Conservation (phyloP, 306 rosid genomes). For the Cyclanthera cordifolia region DNA sequence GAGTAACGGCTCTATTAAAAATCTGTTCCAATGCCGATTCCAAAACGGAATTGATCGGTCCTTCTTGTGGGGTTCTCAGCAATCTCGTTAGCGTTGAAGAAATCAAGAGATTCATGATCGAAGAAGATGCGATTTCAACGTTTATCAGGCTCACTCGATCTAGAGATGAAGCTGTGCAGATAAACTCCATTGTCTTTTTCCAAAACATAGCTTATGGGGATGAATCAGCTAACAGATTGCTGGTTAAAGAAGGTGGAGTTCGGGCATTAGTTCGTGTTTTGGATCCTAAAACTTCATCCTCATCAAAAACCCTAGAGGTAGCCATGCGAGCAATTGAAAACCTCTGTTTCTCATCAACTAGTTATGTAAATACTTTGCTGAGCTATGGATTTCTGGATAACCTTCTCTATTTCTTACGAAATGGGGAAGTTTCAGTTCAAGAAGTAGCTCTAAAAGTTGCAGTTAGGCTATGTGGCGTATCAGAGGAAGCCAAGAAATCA, state of each 20-base stretch:
- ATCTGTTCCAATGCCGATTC: conserved; percentile 35
- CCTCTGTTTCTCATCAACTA: conserved; percentile 39
- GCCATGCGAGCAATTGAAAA: conserved; percentile 53
- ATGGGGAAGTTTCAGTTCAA: conserved; percentile 59
- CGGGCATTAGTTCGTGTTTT: conserved; percentile 40
- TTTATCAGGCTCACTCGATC: conserved; percentile 40
- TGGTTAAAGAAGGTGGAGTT: conserved; percentile 62
- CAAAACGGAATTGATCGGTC: conserved; percentile 40
- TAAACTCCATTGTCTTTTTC: conserved; percentile 47
- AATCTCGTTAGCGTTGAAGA: conserved; percentile 68
- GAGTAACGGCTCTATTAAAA: conserved; percentile 58
- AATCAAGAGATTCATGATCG: conserved; percentile 71
- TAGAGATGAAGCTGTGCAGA: conserved; percentile 49
- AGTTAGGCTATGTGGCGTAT: conserved; percentile 37
- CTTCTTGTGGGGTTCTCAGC: conserved; percentile 59
- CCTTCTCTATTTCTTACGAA: conserved; percentile 38
- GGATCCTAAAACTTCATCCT: conserved; percentile 37
- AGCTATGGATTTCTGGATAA: conserved; percentile 55
- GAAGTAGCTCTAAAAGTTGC: conserved; percentile 65
- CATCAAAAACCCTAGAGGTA: conserved; percentile 44
- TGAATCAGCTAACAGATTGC: conserved; percentile 34
- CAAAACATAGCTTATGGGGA: conserved; percentile 58
- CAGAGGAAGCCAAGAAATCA: conserved; percentile 66
- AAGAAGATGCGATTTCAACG: conserved; percentile 52
- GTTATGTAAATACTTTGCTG: conserved; percentile 33